phyloP scores from a whole-genome alignment of 2,329 filamentous ascomycete genomes.

The Calonectria fujianensis region DNA sequence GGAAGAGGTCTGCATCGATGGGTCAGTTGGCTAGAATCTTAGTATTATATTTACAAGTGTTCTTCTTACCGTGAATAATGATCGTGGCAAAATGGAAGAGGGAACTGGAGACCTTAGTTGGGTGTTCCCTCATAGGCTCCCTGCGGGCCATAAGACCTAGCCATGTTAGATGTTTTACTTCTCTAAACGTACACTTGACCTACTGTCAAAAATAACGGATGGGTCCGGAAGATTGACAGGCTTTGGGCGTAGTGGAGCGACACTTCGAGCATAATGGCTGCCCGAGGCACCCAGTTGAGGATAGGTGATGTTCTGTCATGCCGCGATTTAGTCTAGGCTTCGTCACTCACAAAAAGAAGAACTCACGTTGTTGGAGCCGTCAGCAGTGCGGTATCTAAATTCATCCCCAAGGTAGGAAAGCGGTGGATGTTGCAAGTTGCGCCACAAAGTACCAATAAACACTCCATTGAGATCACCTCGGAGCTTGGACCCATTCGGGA shows the following conservation, averaged over 20 bases:
- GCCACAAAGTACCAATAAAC: background rate
- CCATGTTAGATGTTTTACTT: background rate
- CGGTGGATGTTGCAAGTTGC: slow-evolving; percentile 3
- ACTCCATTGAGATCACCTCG: background rate
- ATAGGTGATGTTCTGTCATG: slow-evolving; percentile 5
- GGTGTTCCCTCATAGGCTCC: background rate
- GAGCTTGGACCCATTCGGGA: background rate
- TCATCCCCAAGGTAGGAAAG: slow-evolving; percentile 13
- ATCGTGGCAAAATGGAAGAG: slow-evolving; percentile 15
- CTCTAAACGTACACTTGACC: background rate
- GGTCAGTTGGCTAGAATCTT: background rate
- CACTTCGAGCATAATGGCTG: slow-evolving; percentile 8
- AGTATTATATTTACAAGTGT: too few relatives aligned
- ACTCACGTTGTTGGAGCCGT: slow-evolving; percentile 12
- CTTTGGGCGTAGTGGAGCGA: background rate
- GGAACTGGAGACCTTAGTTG: slow-evolving; percentile 2
- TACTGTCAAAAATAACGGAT: slow-evolving; percentile 18
- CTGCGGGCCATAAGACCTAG: slow-evolving; percentile 9
- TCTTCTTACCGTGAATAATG: slow-evolving; percentile 11
- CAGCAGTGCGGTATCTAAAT: slow-evolving; percentile 7
- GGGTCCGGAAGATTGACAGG: slow-evolving; percentile 6
- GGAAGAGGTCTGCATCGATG: background rate
- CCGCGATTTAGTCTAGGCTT: background rate
- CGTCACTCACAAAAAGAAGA: too few relatives aligned
- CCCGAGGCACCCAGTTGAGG: background rate